Evolutionary conservation across 768 basidiomycete species (phyloP).

Genomic region (Mrakia gelida): DNA sequence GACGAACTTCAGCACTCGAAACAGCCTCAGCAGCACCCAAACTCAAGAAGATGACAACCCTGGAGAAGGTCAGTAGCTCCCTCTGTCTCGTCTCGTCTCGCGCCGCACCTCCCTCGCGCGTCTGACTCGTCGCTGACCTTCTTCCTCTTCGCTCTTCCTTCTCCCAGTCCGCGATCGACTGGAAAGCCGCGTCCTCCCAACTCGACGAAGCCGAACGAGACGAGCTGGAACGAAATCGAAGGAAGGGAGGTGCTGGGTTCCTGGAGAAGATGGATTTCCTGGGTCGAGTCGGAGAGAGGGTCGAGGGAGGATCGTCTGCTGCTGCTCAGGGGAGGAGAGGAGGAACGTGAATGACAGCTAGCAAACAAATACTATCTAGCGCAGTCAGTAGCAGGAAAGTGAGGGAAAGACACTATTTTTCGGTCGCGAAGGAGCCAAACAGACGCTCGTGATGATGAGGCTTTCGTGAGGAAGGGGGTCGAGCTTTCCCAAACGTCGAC

Average conservation of each 20-base stretch:
- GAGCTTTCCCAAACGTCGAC: background rate
- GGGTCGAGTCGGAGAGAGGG: background rate
- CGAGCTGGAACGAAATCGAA: conserved; percentile 7
- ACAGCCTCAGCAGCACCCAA: background rate
- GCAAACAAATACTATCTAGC: too few species aligned
- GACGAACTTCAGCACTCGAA: background rate
- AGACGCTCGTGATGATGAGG: background rate
- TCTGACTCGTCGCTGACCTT: background rate
- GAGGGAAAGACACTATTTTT: too few species aligned
- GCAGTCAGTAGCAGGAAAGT: too few species aligned
- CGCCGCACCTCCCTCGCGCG: background rate
- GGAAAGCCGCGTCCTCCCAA: conserved; percentile 2
- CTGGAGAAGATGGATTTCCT: conserved; percentile 12
- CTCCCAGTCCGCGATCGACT: conserved; percentile 9
- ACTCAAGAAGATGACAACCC: conserved; percentile 7
- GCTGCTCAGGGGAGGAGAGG: conserved; percentile 2
- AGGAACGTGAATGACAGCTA: background rate
- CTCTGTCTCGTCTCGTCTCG: background rate
- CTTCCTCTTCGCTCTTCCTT: background rate
- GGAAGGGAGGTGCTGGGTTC: conserved; percentile 6
- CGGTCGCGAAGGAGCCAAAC: background rate
- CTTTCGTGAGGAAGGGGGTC: background rate
- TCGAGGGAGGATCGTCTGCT: background rate
- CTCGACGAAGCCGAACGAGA: conserved; percentile 5
- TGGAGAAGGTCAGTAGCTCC: conserved; percentile 1